Conservation (phyloP, 345 rosid genomes). For the Dimocarpus longan region DNA sequence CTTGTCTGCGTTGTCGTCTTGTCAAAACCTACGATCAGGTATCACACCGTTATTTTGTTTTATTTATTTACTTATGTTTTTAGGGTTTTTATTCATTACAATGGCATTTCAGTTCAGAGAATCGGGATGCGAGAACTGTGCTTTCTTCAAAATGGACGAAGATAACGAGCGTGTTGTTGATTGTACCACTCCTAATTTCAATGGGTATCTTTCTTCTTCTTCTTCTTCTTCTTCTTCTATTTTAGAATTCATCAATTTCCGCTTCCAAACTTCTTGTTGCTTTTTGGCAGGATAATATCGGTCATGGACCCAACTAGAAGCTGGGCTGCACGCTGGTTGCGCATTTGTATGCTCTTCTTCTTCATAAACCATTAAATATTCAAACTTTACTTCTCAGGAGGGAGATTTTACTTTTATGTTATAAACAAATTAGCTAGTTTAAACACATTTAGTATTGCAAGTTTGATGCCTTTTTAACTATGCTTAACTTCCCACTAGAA, state of each 20-base stretch:
- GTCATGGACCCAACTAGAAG: conserved; percentile 94
- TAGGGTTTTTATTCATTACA: not conserved
- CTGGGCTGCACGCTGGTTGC: conserved; percentile 98
- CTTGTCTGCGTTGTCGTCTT: conserved; percentile 87
- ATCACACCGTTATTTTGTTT: not conserved
- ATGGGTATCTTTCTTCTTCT: conserved; percentile 45
- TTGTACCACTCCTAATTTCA: conserved; percentile 85
- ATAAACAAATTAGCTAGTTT: no score
- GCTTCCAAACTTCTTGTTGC: not conserved
- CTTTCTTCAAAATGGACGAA: conserved; percentile 87
- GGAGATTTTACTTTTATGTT: no score
- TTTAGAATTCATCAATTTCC: not conserved
- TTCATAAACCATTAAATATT: no score
- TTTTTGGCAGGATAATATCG: conserved; percentile 68
- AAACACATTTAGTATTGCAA: not conserved
- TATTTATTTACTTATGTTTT: not conserved
- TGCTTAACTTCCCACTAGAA: not conserved
- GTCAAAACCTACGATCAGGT: conserved; percentile 93
- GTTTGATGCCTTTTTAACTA: not conserved
- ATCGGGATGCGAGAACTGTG: conserved; percentile 86
- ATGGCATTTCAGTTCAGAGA: conserved; percentile 52
- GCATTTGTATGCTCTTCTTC: conserved; percentile 62
- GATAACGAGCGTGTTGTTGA: conserved; percentile 83
- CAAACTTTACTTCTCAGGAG: no score
- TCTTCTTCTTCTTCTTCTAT: not conserved